Conservation (phyloP, 164 flowering plant species). For the Pachysandra terminalis region DNA sequence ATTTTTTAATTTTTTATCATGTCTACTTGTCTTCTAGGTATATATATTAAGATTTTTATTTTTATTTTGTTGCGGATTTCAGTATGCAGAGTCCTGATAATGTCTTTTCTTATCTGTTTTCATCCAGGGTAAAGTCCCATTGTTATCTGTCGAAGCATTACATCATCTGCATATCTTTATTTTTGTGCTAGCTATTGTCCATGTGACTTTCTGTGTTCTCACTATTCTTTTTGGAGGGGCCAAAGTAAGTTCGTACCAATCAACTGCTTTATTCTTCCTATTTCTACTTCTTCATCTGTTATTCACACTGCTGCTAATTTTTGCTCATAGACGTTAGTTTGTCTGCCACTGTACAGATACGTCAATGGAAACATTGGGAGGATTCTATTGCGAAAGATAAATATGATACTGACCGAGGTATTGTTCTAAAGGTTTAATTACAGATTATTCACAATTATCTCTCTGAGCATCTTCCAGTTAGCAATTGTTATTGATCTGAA, state of each 20-base stretch:
- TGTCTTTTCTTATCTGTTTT: background rate
- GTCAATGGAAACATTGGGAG: constrained; percentile 95
- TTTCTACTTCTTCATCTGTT: background rate
- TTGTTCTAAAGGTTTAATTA: background rate
- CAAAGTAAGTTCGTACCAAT: constrained; percentile 56
- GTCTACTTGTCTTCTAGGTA: no score
- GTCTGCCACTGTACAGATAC: constrained; percentile 48
- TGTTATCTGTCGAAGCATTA: constrained; percentile 67
- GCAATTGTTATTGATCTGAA: background rate
- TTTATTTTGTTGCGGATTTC: no score
- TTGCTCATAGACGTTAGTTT: background rate
- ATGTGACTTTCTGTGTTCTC: constrained; percentile 71
- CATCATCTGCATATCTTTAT: constrained; percentile 91
- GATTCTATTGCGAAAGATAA: constrained; percentile 58
- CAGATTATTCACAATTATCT: background rate
- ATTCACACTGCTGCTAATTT: background rate
- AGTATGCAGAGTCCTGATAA: background rate
- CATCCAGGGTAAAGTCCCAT: constrained; percentile 65
- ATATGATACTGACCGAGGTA: constrained; percentile 46
- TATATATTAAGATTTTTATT: no score
- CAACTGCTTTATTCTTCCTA: constrained; percentile 2
- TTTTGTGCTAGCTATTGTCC: constrained; percentile 79
- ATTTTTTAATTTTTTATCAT: no score
- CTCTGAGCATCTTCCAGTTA: background rate
- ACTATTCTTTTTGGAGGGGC: constrained; percentile 75